phyloP scores from a whole-genome alignment of 2,329 filamentous ascomycete genomes.

The Trichophyton rubrum region DNA sequence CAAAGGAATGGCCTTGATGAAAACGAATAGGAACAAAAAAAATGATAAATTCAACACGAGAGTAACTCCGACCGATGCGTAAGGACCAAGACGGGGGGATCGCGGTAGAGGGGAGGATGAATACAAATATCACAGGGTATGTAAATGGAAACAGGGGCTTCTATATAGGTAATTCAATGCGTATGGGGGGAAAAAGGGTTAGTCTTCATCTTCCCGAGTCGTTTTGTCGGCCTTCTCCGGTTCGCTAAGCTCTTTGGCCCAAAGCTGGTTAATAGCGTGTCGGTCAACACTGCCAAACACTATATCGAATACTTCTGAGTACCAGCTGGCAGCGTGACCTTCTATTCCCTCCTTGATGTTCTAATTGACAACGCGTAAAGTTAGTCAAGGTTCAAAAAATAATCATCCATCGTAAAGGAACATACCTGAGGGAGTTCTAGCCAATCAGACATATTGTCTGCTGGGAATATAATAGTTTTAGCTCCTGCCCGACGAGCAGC shows the following conservation, averaged over 20 bases:
- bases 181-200: not conserved
- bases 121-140: not conserved
- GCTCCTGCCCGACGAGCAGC: slow-evolving; percentile 85
- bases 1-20: not conserved
- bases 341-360: slow-evolving; percentile 97
- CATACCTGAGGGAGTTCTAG: slow-evolving; percentile 88
- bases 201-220: not conserved
- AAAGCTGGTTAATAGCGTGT: slow-evolving; percentile 57
- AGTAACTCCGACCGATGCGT: slow-evolving; percentile 10
- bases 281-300: slow-evolving; percentile 74
- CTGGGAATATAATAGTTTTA: slow-evolving; percentile 86
- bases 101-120: not conserved
- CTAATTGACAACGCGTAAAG: slow-evolving; percentile 38
- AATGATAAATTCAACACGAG: not conserved
- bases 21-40: not conserved
- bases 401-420: slow-evolving; percentile 16
- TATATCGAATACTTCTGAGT: slow-evolving; percentile 80
- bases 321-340: slow-evolving; percentile 85
- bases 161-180: slow-evolving; percentile 1
- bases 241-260: slow-evolving; percentile 51
- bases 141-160: slow-evolving; percentile 1
- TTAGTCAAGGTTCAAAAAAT: not conserved
- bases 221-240: slow-evolving; percentile 21
- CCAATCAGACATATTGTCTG: slow-evolving; percentile 95
- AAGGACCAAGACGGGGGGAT: not conserved